Percentiles rank a stretch among this genome's conserved stretches.
Evolutionary conservation across 306 rosid species (phyloP).

Genomic region (Cucumis cinereus): DNA sequence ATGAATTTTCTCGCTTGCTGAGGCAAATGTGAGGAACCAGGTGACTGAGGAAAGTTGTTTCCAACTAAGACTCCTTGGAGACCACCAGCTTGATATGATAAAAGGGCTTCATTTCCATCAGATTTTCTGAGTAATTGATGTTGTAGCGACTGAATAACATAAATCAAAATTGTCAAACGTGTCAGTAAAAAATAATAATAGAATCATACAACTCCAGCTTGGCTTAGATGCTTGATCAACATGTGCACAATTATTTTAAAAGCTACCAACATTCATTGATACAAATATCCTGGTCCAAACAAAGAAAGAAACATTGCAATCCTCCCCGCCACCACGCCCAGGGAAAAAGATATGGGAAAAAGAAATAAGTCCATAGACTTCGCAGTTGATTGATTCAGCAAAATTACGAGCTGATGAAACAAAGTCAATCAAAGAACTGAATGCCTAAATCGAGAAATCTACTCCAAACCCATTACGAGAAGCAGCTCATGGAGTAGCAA

Average conservation of each 20-base stretch:
- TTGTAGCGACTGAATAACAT: slow-evolving; percentile 51
- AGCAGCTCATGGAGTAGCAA: neutral
- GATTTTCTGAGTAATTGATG: slow-evolving; percentile 72
- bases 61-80: slow-evolving; percentile 53
- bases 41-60: slow-evolving; percentile 46
- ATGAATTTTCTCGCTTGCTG: slow-evolving; percentile 67
- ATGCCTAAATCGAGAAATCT: neutral
- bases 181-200: neutral
- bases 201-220: neutral
- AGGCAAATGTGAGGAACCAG: slow-evolving; percentile 50
- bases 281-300: neutral
- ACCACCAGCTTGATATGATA: slow-evolving; percentile 63
- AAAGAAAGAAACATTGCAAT: neutral
- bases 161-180: neutral
- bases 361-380: neutral
- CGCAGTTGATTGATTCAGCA: neutral
- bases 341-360: neutral
- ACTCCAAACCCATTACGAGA: neutral
- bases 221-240: neutral
- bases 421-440: neutral
- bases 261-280: neutral
- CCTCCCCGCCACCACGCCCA: no score
- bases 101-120: slow-evolving; percentile 70
- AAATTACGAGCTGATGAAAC: neutral
- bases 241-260: neutral